Evolutionary conservation across 2,329 filamentous ascomycete genomes (phyloP), one percentile per base, ranked within the genome.

Genomic region (Plectosphaerella cucumerina): DNA sequence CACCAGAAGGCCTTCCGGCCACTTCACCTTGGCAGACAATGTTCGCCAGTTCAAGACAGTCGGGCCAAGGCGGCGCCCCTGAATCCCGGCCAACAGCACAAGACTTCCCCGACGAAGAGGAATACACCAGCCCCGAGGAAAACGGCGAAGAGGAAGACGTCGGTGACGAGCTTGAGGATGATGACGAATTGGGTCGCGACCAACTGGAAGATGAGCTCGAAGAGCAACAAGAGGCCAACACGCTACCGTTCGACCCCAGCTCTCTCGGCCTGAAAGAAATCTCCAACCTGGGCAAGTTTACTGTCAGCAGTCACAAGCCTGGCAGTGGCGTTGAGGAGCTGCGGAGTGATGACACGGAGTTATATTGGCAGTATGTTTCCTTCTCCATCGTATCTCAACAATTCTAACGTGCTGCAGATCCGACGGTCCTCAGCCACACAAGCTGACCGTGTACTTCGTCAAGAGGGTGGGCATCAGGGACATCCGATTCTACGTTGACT

Each of bases 401-500:
- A 31, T 5, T 8, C 39, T 42, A 20, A 44, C 42, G 11, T 14
- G 10, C 31, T 44, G 12, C 50, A 87, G 84, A 67, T 93, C 89
- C 3, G 90, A 94, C 62, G 90, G 89, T 2, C 89, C 89, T 1
- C 89, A 94, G 64, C 89, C 89, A 5, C 89, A 94, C 62, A 81
- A 85, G 55, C 77, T 94, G 45, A 93, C 89, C 53, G 87, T 94
- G 39, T 90, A 94, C 69, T 94, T 94, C 68, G 85, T 90, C 69
- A 90, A 91, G 60, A 81, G 89, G 8, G 89, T 92, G 42, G 85
- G 85, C 53, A 90, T 94, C 55, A 84, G 86, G 5, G 83, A 85
- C 23, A 84, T 94, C 48, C 80, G 89, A n/a, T 83, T 94, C 60
- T 92, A 87, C 59, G 85, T 99, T 43, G 92, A 99, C 71, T 96